A percentile compares a stretch with the other conserved stretches of the same genome.
phyloP scores from a whole-genome alignment of 352 stramenopile species.

The Elongisporangium anandrum region DNA sequence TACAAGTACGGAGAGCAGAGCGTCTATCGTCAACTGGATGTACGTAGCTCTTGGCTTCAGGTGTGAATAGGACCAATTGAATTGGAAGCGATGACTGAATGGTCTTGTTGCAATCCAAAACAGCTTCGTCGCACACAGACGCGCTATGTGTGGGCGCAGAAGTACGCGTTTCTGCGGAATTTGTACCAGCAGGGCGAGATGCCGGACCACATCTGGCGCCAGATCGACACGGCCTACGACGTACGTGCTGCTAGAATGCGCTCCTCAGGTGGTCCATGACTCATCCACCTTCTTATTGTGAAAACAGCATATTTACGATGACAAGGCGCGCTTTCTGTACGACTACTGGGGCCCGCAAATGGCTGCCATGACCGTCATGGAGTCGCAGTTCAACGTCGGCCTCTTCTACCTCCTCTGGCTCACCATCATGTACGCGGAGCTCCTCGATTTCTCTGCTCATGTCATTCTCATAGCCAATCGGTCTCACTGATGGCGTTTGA shows the following conservation, averaged over 20 bases:
- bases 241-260: constrained; percentile 26
- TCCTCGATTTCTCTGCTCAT: constrained; percentile 5
- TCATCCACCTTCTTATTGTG: neutral
- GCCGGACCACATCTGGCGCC: constrained; percentile 36
- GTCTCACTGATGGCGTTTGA: neutral
- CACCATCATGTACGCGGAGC: constrained; percentile 46
- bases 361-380: constrained; percentile 31
- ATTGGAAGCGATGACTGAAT: no score
- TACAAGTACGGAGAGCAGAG: constrained; percentile 16
- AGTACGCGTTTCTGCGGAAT: constrained; percentile 54
- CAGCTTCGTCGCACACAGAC: constrained; percentile 54
- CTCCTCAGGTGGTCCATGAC: no score
- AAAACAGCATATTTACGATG: constrained; percentile 54
- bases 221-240: constrained; percentile 60
- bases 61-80: no score
- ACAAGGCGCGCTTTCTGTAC: constrained; percentile 43
- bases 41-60: constrained; percentile 4
- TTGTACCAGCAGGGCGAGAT: constrained; percentile 47
- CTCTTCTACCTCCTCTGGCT: constrained; percentile 70
- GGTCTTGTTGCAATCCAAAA: neutral
- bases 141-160: constrained; percentile 50
- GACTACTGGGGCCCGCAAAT: constrained; percentile 59
- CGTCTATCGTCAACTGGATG: constrained; percentile 19
- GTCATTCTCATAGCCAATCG: neutral
- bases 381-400: constrained; percentile 53